A percentile compares a stretch with the other conserved stretches of the same genome.
phyloP scores from a whole-genome alignment of 768 basidiomycete genomes.

The Pulveroboletus sp. region DNA sequence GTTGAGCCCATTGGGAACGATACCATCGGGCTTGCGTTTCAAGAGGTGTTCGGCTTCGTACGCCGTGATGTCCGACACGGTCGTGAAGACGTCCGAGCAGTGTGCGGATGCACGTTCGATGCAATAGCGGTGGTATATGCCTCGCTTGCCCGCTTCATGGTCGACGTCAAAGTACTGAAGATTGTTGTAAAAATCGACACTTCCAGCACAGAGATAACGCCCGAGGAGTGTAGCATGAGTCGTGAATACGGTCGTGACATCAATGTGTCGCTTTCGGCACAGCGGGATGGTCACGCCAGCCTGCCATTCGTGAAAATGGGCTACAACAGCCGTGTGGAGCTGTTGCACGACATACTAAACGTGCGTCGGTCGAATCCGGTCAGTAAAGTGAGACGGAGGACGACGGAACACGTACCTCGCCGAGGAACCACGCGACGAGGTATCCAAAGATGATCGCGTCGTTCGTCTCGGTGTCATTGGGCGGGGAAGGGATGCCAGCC shows the following conservation, averaged over 20 bases:
- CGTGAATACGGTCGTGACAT: slow-evolving; percentile 98
- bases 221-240: slow-evolving; percentile 98
- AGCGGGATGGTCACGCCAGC: slow-evolving; percentile 94
- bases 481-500: slow-evolving; percentile 95
- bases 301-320: slow-evolving; percentile 99
- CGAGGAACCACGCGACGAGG: slow-evolving; percentile 99
- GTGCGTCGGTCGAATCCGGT: slow-evolving; percentile 6
- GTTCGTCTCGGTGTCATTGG: slow-evolving; percentile 97
- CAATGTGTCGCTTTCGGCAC: slow-evolving; percentile 94
- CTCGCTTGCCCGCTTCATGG: slow-evolving; percentile 98
- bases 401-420: slow-evolving; percentile 64
- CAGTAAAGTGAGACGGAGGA: slow-evolving; percentile 4
- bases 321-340: slow-evolving; percentile 82
- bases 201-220: slow-evolving; percentile 96
- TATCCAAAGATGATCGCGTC: slow-evolving; percentile 98
- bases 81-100: slow-evolving; percentile 98
- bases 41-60: slow-evolving; percentile 95
- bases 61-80: slow-evolving; percentile 96
- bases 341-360: slow-evolving; percentile 78
- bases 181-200: slow-evolving; percentile 99
- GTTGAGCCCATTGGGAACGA: slow-evolving; percentile 95
- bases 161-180: slow-evolving; percentile 99
- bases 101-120: slow-evolving; percentile 94
- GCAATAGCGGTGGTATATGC: slow-evolving; percentile 98
- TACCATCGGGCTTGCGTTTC: slow-evolving; percentile 96